phyloP scores from a whole-genome alignment of 805 yeast genomes.

The Lipomyces yamadae region DNA sequence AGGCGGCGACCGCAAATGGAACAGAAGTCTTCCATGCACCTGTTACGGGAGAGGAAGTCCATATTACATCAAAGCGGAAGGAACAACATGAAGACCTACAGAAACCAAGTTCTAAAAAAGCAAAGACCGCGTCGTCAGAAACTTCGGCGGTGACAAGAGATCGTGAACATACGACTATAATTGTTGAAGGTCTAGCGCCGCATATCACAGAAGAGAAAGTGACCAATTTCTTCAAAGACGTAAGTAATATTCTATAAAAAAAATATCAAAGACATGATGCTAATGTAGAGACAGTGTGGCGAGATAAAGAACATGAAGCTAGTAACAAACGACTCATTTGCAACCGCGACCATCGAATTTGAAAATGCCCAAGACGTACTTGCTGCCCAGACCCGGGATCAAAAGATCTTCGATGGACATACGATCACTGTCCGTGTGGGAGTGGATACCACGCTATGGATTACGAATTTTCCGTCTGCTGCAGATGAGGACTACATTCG shows the following conservation, averaged over 20 bases:
- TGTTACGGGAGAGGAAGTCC: not conserved
- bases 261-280: not conserved
- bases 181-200: conserved; percentile 56
- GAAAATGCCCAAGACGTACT: conserved; percentile 53
- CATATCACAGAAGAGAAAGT: conserved; percentile 51
- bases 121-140: conserved; percentile 17
- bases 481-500: conserved; percentile 50
- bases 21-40: not conserved
- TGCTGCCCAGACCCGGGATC: conserved; percentile 64
- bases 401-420: conserved; percentile 50
- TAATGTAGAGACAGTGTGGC: conserved; percentile 55
- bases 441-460: conserved; percentile 64
- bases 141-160: conserved; percentile 43
- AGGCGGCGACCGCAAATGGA: not conserved
- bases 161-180: conserved; percentile 59
- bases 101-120: conserved; percentile 11
- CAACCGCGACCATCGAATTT: conserved; percentile 66
- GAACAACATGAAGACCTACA: not conserved
- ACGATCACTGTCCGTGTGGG: conserved; percentile 55
- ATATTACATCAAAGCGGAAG: conserved; percentile 9
- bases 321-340: conserved; percentile 17
- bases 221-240: conserved; percentile 54
- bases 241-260: conserved; percentile 6
- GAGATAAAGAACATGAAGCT: conserved; percentile 44
- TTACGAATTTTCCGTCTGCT: conserved; percentile 72